A percentile compares a stretch with the other conserved stretches of the same genome.
Conservation (phyloP, 169 alveolate species). For the Plasmodium blacklocki region DNA sequence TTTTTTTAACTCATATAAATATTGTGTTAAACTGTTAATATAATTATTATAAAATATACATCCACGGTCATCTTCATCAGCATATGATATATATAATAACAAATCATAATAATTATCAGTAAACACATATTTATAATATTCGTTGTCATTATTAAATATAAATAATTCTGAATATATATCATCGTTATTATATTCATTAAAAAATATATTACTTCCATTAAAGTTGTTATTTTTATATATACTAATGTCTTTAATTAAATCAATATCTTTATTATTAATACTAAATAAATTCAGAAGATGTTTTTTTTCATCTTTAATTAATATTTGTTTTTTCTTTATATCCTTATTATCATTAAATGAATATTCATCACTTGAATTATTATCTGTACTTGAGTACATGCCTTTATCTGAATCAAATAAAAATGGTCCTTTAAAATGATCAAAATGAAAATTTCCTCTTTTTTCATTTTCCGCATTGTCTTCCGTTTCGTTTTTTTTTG, state of each 20-base stretch:
- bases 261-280: constrained; percentile 54
- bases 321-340: constrained; percentile 7
- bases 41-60: constrained; percentile 44
- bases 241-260: constrained; percentile 58
- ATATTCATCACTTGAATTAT: constrained; percentile 18
- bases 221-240: constrained; percentile 61
- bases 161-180: constrained; percentile 9
- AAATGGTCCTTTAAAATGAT: background rate
- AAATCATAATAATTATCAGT: constrained; percentile 72
- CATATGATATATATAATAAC: constrained; percentile 46
- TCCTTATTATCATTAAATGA: background rate
- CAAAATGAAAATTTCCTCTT: background rate
- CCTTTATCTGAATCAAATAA: constrained; percentile 35
- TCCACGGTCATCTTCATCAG: constrained; percentile 74
- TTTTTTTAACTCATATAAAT: constrained; percentile 63
- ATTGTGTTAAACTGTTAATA: constrained; percentile 23
- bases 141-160: constrained; percentile 34
- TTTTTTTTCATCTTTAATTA: constrained; percentile 32
- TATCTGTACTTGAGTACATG: constrained; percentile 13
- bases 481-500: background rate
- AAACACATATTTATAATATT: constrained; percentile 35
- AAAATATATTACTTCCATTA: constrained; percentile 71
- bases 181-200: background rate
- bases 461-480: background rate
- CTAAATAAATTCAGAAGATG: constrained; percentile 28